These are phyloP conservation scores for Penicillium crustosum DNA, from an alignment of 2,329 filamentous ascomycete genomes.

Conservation along the genomic window DNA sequence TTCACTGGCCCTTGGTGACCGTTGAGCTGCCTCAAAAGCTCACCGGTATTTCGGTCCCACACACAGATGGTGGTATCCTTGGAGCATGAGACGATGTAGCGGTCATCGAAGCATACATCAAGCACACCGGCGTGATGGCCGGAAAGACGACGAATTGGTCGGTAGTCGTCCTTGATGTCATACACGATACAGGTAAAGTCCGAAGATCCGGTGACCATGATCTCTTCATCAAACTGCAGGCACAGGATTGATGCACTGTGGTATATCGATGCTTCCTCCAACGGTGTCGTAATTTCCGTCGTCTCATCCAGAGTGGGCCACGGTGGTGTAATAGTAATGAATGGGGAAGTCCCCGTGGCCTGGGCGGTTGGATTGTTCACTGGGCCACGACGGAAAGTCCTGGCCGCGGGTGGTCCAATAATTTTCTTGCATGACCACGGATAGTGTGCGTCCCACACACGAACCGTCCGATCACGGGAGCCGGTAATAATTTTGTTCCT, in stretches of 20 bases:
- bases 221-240: constrained; percentile 87
- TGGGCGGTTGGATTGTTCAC: constrained; percentile 51
- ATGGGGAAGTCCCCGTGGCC: constrained; percentile 43
- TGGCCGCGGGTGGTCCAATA: constrained; percentile 71
- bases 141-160: constrained; percentile 72
- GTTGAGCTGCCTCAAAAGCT: constrained; percentile 72
- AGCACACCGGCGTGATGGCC: constrained; percentile 86
- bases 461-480: constrained; percentile 90
- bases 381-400: constrained; percentile 28
- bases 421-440: constrained; percentile 75
- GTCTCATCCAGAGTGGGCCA: constrained; percentile 59
- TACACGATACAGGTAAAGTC: constrained; percentile 91
- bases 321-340: constrained; percentile 50
- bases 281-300: constrained; percentile 18
- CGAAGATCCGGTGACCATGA: constrained; percentile 92
- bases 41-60: constrained; percentile 81
- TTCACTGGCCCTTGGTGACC: constrained; percentile 94
- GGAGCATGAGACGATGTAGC: constrained; percentile 93
- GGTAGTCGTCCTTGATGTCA: constrained; percentile 75
- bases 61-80: constrained; percentile 94
- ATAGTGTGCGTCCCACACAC: constrained; percentile 92
- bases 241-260: constrained; percentile 94
- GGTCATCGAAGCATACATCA: constrained; percentile 88
- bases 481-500: constrained; percentile 95
- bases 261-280: constrained; percentile 52